Evolutionary conservation across 768 basidiomycete genomes (phyloP).

Genomic region (Calvatia gigantea): DNA sequence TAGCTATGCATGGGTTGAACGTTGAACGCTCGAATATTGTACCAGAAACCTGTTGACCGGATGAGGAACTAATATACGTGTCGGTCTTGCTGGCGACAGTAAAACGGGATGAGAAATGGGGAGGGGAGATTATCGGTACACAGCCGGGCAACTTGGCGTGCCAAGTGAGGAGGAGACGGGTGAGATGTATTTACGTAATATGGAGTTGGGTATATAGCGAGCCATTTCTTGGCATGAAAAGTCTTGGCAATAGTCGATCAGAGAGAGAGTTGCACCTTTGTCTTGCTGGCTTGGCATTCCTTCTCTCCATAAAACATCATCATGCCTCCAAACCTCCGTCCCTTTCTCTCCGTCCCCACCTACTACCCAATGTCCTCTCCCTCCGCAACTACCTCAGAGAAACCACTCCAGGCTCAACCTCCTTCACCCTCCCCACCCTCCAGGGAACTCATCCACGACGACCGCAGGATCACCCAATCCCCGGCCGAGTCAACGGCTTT

Average conservation of each 20-base stretch:
- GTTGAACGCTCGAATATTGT: too few relatives aligned
- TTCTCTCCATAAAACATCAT: conserved; percentile 30
- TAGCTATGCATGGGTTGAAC: too few relatives aligned
- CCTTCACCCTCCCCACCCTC: conserved; percentile 18
- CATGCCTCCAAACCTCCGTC: conserved; percentile 22
- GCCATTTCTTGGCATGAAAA: conserved; percentile 18
- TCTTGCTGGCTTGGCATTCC: conserved; percentile 14
- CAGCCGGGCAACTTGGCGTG: conserved; percentile 10
- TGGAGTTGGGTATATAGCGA: conserved; percentile 3
- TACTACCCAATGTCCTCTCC: conserved; percentile 28
- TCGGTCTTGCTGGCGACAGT: too few relatives aligned
- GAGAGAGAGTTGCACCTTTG: background rate
- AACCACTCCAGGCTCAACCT: conserved; percentile 16
- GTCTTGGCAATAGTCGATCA: conserved; percentile 20
- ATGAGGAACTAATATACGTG: too few relatives aligned
- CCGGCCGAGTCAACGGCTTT: conserved; percentile 15
- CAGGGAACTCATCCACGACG: conserved; percentile 9
- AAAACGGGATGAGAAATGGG: too few relatives aligned
- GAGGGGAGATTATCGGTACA: too few relatives aligned
- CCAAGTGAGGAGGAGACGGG: conserved; percentile 11
- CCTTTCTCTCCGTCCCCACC: conserved; percentile 20
- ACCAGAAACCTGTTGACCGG: too few relatives aligned
- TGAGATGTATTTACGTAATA: conserved; percentile 9
- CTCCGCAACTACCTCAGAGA: conserved; percentile 22
- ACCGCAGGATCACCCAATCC: conserved; percentile 4